phyloP scores from a whole-genome alignment of 164 flowering plant species.

The Piper longum region DNA sequence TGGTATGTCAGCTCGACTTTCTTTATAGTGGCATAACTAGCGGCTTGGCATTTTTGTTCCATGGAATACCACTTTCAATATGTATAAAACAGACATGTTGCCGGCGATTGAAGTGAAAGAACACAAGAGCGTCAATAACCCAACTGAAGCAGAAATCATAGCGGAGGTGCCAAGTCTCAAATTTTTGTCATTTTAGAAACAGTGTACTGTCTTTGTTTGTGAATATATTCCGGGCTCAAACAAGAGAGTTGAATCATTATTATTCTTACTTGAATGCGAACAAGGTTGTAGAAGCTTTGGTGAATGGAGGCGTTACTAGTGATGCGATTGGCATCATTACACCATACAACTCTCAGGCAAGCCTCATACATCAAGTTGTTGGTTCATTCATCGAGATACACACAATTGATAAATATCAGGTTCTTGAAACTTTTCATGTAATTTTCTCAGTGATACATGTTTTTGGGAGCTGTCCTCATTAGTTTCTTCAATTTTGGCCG shows the following conservation, averaged over 20 bases:
- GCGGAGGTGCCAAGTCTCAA: constrained; percentile 33
- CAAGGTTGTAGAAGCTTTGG: constrained; percentile 42
- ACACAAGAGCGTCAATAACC: constrained; percentile 58
- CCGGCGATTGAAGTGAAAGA: constrained; percentile 67
- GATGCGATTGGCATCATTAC: constrained; percentile 85
- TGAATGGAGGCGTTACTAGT: constrained; percentile 39
- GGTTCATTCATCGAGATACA: constrained; percentile 67
- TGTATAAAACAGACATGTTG: constrained; percentile 36
- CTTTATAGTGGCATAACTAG: not conserved
- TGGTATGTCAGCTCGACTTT: constrained; percentile 29
- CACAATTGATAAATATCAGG: constrained; percentile 99
- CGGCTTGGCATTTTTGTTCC: not conserved
- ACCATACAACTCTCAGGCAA: constrained; percentile 86
- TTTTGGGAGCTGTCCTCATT: not conserved
- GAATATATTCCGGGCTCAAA: not conserved
- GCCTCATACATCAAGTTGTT: constrained; percentile 37
- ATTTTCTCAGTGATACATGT: not conserved
- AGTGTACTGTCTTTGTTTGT: not conserved
- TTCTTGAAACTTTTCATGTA: constrained; percentile 8
- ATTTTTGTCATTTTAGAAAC: not conserved
- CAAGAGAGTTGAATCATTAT: not conserved
- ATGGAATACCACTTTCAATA: constrained; percentile 2
- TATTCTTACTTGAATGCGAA: not conserved
- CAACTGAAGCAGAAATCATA: constrained; percentile 58
- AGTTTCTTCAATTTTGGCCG: too few relatives aligned